Percentiles rank a stretch among this genome's conserved stretches.
phyloP scores from a whole-genome alignment of 345 rosid genomes.

The Garcia nutans region DNA sequence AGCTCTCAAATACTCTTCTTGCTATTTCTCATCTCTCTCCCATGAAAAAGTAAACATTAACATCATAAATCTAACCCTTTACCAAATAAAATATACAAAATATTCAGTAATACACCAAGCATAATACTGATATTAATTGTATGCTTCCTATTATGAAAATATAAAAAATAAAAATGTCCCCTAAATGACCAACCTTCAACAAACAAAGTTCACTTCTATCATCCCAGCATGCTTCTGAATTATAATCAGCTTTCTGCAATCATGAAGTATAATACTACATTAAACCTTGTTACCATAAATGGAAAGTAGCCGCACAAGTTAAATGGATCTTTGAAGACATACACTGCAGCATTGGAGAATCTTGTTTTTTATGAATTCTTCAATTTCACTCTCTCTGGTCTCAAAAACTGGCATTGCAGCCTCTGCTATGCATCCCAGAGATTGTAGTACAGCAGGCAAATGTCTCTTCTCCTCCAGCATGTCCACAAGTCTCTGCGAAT shows the following conservation, averaged over 20 bases:
- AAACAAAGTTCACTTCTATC: slow-evolving; percentile 78
- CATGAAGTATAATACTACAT: slow-evolving; percentile 22
- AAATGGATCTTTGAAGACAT: slow-evolving; percentile 35
- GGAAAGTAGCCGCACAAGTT: slow-evolving; percentile 19
- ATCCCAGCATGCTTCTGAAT: slow-evolving; percentile 57
- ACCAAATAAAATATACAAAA: background rate
- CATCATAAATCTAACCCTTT: background rate
- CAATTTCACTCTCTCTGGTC: slow-evolving; percentile 87
- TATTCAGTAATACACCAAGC: background rate
- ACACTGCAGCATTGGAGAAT: slow-evolving; percentile 62
- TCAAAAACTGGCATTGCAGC: slow-evolving; percentile 96
- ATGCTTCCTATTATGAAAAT: background rate
- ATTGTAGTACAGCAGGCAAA: slow-evolving; percentile 89
- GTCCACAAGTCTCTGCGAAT: slow-evolving; percentile 86
- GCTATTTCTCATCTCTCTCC: background rate
- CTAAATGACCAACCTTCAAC: slow-evolving; percentile 67
- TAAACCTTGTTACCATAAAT: slow-evolving; percentile 16
- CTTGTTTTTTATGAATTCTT: slow-evolving; percentile 69
- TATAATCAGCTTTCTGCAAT: slow-evolving; percentile 64
- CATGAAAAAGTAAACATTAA: background rate
- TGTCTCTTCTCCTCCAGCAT: slow-evolving; percentile 87
- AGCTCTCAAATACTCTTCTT: background rate
- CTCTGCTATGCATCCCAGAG: slow-evolving; percentile 96
- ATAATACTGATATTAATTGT: background rate
- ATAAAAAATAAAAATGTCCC: background rate